Conservation (phyloP, 2,329 filamentous ascomycete genomes). For the Pseudogymnoascus sp. region DNA sequence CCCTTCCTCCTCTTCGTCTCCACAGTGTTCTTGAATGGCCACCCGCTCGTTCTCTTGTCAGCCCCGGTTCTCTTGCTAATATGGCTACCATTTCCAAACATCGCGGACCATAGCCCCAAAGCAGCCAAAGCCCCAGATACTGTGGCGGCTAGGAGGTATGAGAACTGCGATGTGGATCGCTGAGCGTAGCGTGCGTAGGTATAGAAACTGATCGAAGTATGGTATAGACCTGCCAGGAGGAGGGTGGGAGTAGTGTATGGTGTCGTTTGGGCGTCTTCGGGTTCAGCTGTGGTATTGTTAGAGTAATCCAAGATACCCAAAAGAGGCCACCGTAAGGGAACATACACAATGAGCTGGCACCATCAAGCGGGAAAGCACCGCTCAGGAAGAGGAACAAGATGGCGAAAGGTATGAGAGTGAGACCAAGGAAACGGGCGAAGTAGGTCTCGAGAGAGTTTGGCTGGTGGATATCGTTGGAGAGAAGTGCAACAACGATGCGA, state of each 20-base stretch:
- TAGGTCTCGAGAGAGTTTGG: constrained; percentile 53
- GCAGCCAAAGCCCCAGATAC: constrained; percentile 42
- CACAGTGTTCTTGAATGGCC: constrained; percentile 55
- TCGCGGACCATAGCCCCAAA: constrained; percentile 50
- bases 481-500: constrained; percentile 51
- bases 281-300: constrained; percentile 33
- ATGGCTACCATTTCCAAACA: constrained; percentile 43
- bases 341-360: constrained; percentile 28
- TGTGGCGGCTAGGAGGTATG: constrained; percentile 45
- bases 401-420: constrained; percentile 50
- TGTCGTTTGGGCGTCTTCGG: constrained; percentile 38
- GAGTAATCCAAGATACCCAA: not conserved
- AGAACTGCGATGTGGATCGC: constrained; percentile 34
- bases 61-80: constrained; percentile 56
- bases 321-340: not conserved
- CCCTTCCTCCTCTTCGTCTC: constrained; percentile 25
- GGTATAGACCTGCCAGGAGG: constrained; percentile 50
- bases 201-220: constrained; percentile 47
- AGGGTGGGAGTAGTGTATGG: constrained; percentile 54
- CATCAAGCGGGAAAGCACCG: constrained; percentile 52
- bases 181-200: constrained; percentile 51
- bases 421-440: constrained; percentile 51
- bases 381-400: constrained; percentile 52
- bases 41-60: constrained; percentile 59
- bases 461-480: constrained; percentile 48